phyloP scores from a whole-genome alignment of 2,329 filamentous ascomycete genomes.

The Parafenestella ontariensis region DNA sequence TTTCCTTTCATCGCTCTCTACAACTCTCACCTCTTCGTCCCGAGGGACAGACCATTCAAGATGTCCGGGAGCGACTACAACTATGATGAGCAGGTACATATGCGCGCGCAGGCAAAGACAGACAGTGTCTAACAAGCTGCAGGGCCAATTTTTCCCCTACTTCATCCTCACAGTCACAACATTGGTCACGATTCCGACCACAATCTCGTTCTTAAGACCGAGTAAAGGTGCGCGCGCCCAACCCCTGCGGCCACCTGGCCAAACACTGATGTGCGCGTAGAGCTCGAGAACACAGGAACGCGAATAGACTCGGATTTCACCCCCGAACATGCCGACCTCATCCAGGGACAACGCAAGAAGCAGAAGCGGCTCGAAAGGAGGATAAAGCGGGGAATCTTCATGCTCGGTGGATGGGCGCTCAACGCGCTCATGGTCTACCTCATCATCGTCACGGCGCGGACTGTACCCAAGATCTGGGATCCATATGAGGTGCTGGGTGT shows the following conservation, averaged over 20 bases:
- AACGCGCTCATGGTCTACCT: slow-evolving; percentile 94
- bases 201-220: slow-evolving; percentile 84
- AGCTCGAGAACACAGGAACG: slow-evolving; percentile 80
- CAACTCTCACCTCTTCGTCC: slow-evolving; percentile 18
- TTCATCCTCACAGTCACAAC: slow-evolving; percentile 92
- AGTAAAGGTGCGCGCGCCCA: slow-evolving; percentile 64
- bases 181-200: slow-evolving; percentile 87
- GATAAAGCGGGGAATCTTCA: slow-evolving; percentile 81
- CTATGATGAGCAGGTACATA: slow-evolving; percentile 86
- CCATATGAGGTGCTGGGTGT: slow-evolving; percentile 94
- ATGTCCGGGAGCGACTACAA: slow-evolving; percentile 79
- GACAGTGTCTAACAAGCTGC: slow-evolving; percentile 18
- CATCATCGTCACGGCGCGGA: slow-evolving; percentile 78
- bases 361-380: slow-evolving; percentile 90
- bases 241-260: not conserved
- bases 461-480: slow-evolving; percentile 84
- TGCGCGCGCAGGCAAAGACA: not conserved
- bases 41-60: slow-evolving; percentile 29
- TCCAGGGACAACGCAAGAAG: slow-evolving; percentile 81
- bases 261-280: slow-evolving; percentile 41
- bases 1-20: slow-evolving; percentile 27
- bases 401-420: slow-evolving; percentile 77
- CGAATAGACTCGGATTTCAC: slow-evolving; percentile 83
- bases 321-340: slow-evolving; percentile 81
- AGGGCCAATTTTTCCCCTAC: slow-evolving; percentile 98